Evolutionary conservation across 1,284 basidiomycete genomes (phyloP), one percentile per base, ranked within the genome.

Genomic region (Kalmanozyma brasiliensis): DNA sequence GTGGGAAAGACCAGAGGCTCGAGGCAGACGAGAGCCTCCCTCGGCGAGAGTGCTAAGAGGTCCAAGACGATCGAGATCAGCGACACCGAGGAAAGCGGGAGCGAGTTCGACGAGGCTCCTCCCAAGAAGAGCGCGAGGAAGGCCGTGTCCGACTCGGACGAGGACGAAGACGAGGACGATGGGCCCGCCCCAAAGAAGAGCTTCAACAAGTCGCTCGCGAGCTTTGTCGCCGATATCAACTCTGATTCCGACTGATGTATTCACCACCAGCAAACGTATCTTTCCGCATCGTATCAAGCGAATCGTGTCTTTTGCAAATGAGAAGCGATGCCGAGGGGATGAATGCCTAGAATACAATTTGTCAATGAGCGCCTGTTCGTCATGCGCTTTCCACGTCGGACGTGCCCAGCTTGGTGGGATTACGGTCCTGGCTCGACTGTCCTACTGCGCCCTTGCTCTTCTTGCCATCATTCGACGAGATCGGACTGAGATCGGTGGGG

Each of bases 171-270:
- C 20, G 38, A 71, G n/a, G 68, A 71, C 20, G 43, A 66, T 13
- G 58, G 57, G 5, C 62, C 67, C 13, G 40, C 44, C 16, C 4
- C 13, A 17, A 30, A 59, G 49, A 56, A 60, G 40, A 51, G 24
- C 36, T 70, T 71, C 52, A 66, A 67, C 24, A 62, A 59, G 6
- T 71, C 63, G 3, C 49, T 71, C 6, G 68, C 68, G 7, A 67
- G 63, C 59, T 71, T 67, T 29, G 68, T 52, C 9, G 63, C 68
- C 5, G 68, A 56, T 22, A 59, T 71, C 52, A 71, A 67, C 36
- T 67, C 63, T 6, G 68, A 67, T 17, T 71, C 63, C 8, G 63
- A 71, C 19, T 71, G 29, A 46, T 20, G 26, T 29, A 29, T 29
- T 29, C 26, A 29, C n/a, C n/a, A n/a, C n/a, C n/a, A n/a, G n/a